Evolutionary conservation across 139 green algal species (phyloP).

Genomic region (Nannochloris sp.): DNA sequence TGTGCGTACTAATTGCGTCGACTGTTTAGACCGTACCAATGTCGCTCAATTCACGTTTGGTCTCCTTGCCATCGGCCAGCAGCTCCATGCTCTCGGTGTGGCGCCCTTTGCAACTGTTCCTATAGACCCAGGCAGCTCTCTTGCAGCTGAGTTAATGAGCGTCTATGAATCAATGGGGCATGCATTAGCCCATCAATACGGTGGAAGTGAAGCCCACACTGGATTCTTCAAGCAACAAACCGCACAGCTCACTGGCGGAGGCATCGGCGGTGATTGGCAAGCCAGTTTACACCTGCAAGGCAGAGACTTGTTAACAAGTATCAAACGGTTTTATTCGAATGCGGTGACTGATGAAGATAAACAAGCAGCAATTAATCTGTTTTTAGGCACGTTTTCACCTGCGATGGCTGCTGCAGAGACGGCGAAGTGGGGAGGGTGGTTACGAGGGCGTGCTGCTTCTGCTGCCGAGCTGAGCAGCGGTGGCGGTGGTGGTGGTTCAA

Average conservation of each 20-base stretch:
- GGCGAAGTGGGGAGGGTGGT: not conserved
- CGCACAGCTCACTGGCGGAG: too few relatives aligned
- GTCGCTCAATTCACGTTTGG: conserved; percentile 83
- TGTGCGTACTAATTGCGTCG: conserved; percentile 94
- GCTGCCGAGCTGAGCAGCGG: not conserved
- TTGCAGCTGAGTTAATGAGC: conserved; percentile 71
- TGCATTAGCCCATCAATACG: conserved; percentile 80
- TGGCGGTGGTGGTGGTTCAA: too few relatives aligned
- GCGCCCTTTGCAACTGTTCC: conserved; percentile 5
- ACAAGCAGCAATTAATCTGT: conserved; percentile 94
- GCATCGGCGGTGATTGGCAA: conserved; percentile 78
- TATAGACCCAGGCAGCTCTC: conserved; percentile 46
- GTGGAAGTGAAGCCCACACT: conserved; percentile 85
- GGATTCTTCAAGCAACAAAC: conserved; percentile 76
- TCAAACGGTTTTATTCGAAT: conserved; percentile 85
- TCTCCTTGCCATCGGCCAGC: conserved; percentile 61
- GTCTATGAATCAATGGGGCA: conserved; percentile 91
- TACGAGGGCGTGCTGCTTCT: not conserved
- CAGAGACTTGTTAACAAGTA: conserved; percentile 52
- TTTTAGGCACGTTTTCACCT: conserved; percentile 59
- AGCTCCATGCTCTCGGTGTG: conserved; percentile 66
- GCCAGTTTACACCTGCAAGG: conserved; percentile 10
- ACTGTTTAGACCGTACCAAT: conserved; percentile 97
- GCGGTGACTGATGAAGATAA: conserved; percentile 83
- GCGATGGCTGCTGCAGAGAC: not conserved